phyloP scores from a whole-genome alignment of 1,284 basidiomycete genomes.

The Ceratobasidium sp. region DNA sequence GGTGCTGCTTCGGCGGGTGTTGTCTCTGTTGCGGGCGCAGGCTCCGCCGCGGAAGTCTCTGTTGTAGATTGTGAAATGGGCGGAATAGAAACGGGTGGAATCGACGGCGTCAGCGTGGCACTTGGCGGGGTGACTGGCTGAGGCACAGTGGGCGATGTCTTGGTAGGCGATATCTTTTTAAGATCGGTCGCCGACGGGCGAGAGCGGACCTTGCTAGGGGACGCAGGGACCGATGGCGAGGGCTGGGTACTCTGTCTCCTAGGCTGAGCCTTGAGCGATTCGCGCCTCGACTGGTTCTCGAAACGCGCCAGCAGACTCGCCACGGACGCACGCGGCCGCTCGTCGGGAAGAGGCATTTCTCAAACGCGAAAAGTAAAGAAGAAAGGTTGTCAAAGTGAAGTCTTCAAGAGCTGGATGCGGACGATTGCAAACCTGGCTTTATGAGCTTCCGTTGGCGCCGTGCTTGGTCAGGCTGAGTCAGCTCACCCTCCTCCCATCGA shows the following conservation, averaged over 20 bases:
- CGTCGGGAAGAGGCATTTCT: conserved; percentile 49
- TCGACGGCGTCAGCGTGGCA: not conserved
- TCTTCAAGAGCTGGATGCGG: no score
- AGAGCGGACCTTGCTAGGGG: conserved; percentile 8
- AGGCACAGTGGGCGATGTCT: not conserved
- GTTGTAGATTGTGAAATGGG: conserved; percentile 13
- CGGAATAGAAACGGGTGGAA: conserved; percentile 15
- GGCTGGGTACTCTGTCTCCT: conserved; percentile 39
- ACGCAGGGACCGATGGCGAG: conserved; percentile 2
- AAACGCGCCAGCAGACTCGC: conserved; percentile 49
- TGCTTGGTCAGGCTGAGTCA: not conserved
- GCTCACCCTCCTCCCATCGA: conserved; percentile 17
- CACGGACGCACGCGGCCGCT: conserved; percentile 46
- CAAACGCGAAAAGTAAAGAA: not conserved
- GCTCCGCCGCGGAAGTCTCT: not conserved
- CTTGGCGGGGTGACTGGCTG: not conserved
- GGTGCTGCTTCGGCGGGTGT: not conserved
- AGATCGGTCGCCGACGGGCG: conserved; percentile 10
- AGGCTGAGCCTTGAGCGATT: conserved; percentile 37
- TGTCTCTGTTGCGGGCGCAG: not conserved
- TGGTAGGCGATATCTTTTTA: conserved; percentile 3
- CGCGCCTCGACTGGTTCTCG: conserved; percentile 46
- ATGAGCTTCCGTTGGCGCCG: conserved; percentile 3
- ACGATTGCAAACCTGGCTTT: no score
- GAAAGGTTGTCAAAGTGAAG: not conserved